Evolutionary conservation across 176 grass and related monocot genomes (phyloP), one percentile per base, ranked within the genome.

Genomic region (Guadua angustifolia): DNA sequence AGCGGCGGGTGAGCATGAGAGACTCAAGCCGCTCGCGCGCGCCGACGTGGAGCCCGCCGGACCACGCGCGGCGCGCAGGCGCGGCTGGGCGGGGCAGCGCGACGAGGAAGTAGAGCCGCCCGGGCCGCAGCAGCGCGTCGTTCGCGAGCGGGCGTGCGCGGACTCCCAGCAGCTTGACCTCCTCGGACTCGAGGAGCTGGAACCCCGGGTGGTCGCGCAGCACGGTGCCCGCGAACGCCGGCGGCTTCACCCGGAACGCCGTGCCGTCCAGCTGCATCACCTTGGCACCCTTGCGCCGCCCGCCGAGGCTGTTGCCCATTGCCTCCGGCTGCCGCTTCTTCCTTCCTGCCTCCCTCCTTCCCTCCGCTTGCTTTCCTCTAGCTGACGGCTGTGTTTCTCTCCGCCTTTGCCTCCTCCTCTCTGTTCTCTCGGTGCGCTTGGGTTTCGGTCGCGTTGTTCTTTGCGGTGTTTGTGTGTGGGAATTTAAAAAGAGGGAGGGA

Each of bases 241-340:
- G 95, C 0, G 87, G 89, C 70, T 94, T 99, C 6, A 99, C 79
- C 2, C 93, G 81, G 83, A 99, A 90, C 46, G 83, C 78, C 42
- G 89, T 95, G 77, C 96, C 96, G 80, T 99, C 96, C 11, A 95
- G 81, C 85, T 99, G 92, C 96, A 99, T 99, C 49, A 99, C 83
- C 93, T 92, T 95, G n/a, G 91, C 89, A n/a, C 86, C 89, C 67
- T 88, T 87, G 42, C 87, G 94, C 83, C 88, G 91, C 5, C 85
- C 89, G 47, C 91, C 89, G 59, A 99, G 78, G 83, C 72, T 92
- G 78, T 99, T 99, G 9, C 96, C 96, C 96, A 99, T 99, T 71
- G 79, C 73, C 75, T 38, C 63, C 74, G 40, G n/a, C 15, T 9
- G 12, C 24, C 5, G 17, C 16, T 66, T 10, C 19, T 56, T 9